Evolutionary conservation across 768 basidiomycete species (phyloP), one percentile per base, ranked within the genome.

Genomic region (Clavaria fumosa): DNA sequence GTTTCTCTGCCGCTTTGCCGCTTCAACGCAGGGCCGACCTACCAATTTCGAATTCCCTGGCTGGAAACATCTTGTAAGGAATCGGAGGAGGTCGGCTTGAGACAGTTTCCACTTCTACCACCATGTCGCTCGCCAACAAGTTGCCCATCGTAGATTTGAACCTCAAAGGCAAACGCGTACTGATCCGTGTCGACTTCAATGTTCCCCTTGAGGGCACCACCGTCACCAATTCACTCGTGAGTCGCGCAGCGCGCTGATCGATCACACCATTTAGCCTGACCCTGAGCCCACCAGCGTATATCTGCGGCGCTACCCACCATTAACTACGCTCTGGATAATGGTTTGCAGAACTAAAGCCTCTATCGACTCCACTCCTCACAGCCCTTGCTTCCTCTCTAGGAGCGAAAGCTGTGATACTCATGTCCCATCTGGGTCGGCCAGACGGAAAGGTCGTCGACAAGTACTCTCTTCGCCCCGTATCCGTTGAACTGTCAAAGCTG

Each of bases 351-450:
- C 20, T 3, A 4, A 7, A 14, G 7, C 19, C 22, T n/a, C n/a
- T n/a, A 31, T 32, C 41, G 50, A 31, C 37, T 3, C 37, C 23
- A 23, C 14, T 31, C 20, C 46, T 24, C 33, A 34, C 34, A 43
- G 34, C 26, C 36, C 39, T 46, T 40, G 48, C 35, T 43, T 32
- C 34, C 35, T 22, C 23, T 38, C 19, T 47, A 89, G 85, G 74
- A 40, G 88, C 91, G 42, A 69, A 74, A 41, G 67, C 70, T 40
- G 79, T 96, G 53, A 72, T 86, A 47, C 75, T 97, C 53, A 95
- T 96, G 90, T 96, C 93, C 52, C 93, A 99, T 58, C 75, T 99
- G 39, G 95, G 93, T 17, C 85, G 93, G 45, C 93, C 93, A 7
- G 89, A 97, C 59, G 93, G 93, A 49, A 82, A 85, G 50, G 75